Base-by-base conservation (phyloP, 352 stramenopile species). In the Phytophthora syringae region DNA sequence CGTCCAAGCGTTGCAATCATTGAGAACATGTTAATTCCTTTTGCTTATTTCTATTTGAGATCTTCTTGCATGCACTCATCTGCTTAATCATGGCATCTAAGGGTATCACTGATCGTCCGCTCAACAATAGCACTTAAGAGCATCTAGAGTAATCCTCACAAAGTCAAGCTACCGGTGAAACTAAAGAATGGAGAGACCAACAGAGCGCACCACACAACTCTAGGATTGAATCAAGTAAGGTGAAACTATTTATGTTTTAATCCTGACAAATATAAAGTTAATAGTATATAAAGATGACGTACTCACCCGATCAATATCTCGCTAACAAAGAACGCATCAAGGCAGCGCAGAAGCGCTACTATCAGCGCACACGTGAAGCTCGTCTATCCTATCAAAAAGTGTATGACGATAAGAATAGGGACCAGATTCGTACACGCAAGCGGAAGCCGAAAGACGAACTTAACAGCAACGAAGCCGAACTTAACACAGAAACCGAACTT, bases 31-130 rank as follows among this genome's bases (percentile, higher is more conserved):
- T 34, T 34, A 34, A 34, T 34, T 34, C 37, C 34, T 48, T 49
- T 58, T 58, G 51, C 51, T 58, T 58, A 48, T 49, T 58, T 58
- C 51, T 49, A 58, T 18, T 25, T 48, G 51, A 48, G 51, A 58
- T 58, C 51, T 58, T 58, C 51, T 58, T 49, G 39, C 51, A 49
- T 58, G 51, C 51, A 58, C 20, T 39, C 36, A 58, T 58, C 51
- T 48, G 34, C 51, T 58, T 49, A 58, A 49, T 58, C 36, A 58
- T 58, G 51, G 36, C 37, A 58, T 58, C 51, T 12, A 58, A 58
- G n/a, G 51, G 51, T 58, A 58, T 58, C 51, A 49, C 51, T 49
- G 12, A 58, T 49, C 51, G 51, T 58, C 51, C 51, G 51, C 51
- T 58, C 51, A 58, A 43, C 47, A 11, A 51, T 51, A 36, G 44